phyloP scores from a whole-genome alignment of 2,329 filamentous ascomycete genomes.

The Aspergillus puulaauensis region DNA sequence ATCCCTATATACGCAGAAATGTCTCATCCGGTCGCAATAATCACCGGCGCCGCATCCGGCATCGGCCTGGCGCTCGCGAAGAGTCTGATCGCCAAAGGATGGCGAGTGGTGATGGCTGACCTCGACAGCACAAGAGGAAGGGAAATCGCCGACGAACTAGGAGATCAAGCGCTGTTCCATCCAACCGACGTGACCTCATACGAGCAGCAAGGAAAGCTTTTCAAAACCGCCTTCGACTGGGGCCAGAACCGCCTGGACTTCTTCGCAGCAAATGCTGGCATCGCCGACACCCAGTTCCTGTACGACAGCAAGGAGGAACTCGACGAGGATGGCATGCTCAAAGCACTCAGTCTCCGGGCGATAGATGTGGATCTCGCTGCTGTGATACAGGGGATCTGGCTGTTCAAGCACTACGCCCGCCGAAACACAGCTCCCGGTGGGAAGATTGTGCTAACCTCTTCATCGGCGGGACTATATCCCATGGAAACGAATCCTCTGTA shows the following conservation, averaged over 20 bases:
- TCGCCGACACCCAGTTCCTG: not conserved
- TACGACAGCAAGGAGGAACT: too few relatives aligned
- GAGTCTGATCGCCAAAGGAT: not conserved
- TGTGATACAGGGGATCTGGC: not conserved
- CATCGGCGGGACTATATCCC: not conserved
- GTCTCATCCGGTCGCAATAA: not conserved
- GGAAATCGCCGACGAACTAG: not conserved
- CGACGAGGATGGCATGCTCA: not conserved
- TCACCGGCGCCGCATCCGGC: not conserved
- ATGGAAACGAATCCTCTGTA: not conserved
- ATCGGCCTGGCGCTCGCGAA: not conserved
- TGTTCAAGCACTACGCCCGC: not conserved
- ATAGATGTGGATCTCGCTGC: not conserved
- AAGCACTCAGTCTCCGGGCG: not conserved
- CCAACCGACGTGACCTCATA: not conserved
- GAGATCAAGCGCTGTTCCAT: not conserved
- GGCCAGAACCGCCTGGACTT: not conserved
- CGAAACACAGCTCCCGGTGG: not conserved
- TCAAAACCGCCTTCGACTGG: not conserved
- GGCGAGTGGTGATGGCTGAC: not conserved
- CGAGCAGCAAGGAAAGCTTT: not conserved
- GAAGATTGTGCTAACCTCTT: not conserved
- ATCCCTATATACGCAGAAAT: too few relatives aligned
- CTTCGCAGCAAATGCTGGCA: not conserved
- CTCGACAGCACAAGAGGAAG: not conserved